Evolutionary conservation across 1,139 yeast genomes (phyloP), one percentile per base, ranked within the genome.

Genomic region (Protomyces macrosporus): DNA sequence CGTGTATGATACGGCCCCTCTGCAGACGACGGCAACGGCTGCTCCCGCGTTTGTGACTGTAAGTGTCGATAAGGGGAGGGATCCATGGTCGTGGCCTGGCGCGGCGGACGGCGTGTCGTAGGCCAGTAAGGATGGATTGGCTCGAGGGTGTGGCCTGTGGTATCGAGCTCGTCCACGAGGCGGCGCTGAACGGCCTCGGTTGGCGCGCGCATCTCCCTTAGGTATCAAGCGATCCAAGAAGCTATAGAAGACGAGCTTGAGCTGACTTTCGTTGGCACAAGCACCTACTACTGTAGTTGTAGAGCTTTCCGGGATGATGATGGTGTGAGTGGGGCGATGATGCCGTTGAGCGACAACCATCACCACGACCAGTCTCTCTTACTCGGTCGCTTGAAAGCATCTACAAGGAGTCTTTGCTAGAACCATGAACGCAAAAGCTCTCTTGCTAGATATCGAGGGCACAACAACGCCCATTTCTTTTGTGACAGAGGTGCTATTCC

Each of bases 391-490:
- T 23, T 23, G 23, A 23, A 23, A 23, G 23, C 2, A 23, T 23
- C 23, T 23, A n/a, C n/a, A n/a, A n/a, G n/a, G 23, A 2, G 23
- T 23, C 23, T 23, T 23, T 23, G 23, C 23, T 23, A 23, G 23
- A 23, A 23, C 14, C 14, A 37, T 39, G 45, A 23, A 42, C 35
- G 23, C 55, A 33, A 60, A 60, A 35, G 57, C 60, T 14, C 50
- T 65, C 34, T 33, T 65, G 48, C 56, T 86, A 6, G 95, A 87
- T 69, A 87, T 87, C n/a, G 95, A 87, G 71, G 93, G 93, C 5
- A 87, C 93, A 0, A 81, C 87, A 7, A 86, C 93, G 69, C 89
- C 91, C 3, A 86, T 87, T 33, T 79, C 87, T 0, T 87, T 87
- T 70, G 93, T 87, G 36, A 51, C 53, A 3, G 59, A 53, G n/a